Conservation (phyloP, 768 basidiomycete genomes). For the Asterophora parasitica region DNA sequence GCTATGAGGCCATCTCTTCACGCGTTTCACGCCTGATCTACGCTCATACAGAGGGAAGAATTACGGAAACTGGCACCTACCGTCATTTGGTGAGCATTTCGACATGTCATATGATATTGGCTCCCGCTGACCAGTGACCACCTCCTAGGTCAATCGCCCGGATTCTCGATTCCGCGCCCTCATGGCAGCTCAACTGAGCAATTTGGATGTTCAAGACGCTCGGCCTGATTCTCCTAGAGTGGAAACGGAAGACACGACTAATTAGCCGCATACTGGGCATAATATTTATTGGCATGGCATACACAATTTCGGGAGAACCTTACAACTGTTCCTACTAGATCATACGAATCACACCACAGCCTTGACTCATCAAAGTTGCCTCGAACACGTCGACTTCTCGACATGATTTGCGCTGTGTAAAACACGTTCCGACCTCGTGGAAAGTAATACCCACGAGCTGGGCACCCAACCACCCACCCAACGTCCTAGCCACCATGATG, state of each 20-base stretch:
- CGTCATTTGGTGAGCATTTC: slow-evolving; percentile 57
- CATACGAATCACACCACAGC: neutral
- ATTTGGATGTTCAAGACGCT: slow-evolving; percentile 31
- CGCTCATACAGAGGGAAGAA: slow-evolving; percentile 54
- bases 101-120: neutral
- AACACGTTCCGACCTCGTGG: slow-evolving; percentile 17
- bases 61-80: slow-evolving; percentile 82
- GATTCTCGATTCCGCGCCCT: slow-evolving; percentile 80
- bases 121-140: neutral
- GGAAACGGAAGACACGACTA: neutral
- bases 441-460: neutral
- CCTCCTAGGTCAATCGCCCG: slow-evolving; percentile 49
- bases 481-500: slow-evolving; percentile 10
- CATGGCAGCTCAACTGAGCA: slow-evolving; percentile 85
- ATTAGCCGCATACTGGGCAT: neutral
- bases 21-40: neutral
- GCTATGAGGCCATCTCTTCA: slow-evolving; percentile 7
- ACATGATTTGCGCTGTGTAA: slow-evolving; percentile 8
- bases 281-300: slow-evolving; percentile 1
- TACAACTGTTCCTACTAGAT: neutral
- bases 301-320: neutral
- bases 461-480: slow-evolving; percentile 10
- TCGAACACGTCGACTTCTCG: slow-evolving; percentile 2
- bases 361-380: neutral
- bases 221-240: neutral